Percentiles rank a stretch among this genome's conserved stretches.
phyloP scores from a whole-genome alignment of 495 filamentous ascomycete genomes.

The Stereocaulon alpinum region DNA sequence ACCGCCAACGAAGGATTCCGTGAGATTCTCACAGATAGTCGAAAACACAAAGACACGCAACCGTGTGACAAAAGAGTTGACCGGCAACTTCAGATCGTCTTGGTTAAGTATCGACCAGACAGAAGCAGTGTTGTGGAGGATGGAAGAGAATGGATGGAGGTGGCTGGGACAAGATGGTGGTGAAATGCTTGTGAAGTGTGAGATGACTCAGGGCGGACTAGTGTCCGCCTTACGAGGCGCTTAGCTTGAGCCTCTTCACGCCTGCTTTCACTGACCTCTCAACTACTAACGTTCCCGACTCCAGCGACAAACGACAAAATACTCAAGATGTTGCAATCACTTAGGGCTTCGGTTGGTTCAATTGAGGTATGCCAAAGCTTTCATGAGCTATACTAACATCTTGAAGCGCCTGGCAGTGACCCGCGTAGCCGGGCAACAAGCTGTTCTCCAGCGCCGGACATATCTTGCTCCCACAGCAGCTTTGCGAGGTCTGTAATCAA shows the following conservation, averaged over 20 bases:
- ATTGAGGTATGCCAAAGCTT: constrained; percentile 14
- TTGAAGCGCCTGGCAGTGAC: constrained; percentile 69
- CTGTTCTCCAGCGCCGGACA: constrained; percentile 59
- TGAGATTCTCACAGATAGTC: constrained; percentile 28
- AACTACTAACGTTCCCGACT: neutral
- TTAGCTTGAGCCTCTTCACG: constrained; percentile 1
- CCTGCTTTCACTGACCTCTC: neutral
- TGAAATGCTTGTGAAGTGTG: neutral
- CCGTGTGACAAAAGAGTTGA: constrained; percentile 12
- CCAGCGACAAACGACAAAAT: constrained; percentile 8
- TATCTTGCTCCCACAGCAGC: constrained; percentile 69
- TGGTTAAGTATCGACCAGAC: constrained; percentile 18
- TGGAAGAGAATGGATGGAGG: constrained; percentile 4
- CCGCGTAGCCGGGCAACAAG: constrained; percentile 64
- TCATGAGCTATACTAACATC: constrained; percentile 16
- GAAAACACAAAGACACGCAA: constrained; percentile 17
- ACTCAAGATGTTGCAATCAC: constrained; percentile 37
- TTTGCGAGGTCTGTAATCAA: constrained; percentile 53
- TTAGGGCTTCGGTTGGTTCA: constrained; percentile 54
- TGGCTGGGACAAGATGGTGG: neutral
- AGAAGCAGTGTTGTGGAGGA: constrained; percentile 10
- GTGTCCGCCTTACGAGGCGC: neutral
- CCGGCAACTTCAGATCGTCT: constrained; percentile 20
- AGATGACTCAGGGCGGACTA: constrained; percentile 7
- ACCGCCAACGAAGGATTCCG: constrained; percentile 32